These are phyloP conservation scores for Cyclanthera cordifolia DNA, from an alignment of 306 rosid species.

Conservation along the genomic window DNA sequence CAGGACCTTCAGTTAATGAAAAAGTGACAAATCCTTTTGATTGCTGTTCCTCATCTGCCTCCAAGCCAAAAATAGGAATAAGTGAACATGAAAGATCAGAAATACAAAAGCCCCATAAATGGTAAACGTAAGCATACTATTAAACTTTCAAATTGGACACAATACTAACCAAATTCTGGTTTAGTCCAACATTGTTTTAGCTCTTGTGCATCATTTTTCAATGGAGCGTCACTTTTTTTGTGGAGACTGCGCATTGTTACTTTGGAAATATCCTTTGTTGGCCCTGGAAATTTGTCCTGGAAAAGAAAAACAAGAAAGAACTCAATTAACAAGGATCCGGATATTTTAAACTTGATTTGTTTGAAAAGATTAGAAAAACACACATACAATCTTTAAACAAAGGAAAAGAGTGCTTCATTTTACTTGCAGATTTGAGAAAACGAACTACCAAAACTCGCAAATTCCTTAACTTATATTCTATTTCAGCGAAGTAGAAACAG, in stretches of 20 bases:
- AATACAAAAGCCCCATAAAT: background rate
- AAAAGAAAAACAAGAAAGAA: slow-evolving; percentile 12
- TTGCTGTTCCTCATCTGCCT: slow-evolving; percentile 56
- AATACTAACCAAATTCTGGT: slow-evolving; percentile 48
- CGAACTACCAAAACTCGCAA: background rate
- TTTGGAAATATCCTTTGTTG: slow-evolving; percentile 36
- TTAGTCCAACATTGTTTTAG: slow-evolving; percentile 77
- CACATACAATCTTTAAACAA: background rate
- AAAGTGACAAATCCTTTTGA: slow-evolving; percentile 74
- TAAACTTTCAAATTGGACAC: slow-evolving; percentile 8
- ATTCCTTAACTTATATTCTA: background rate
- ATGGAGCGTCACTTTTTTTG: slow-evolving; percentile 43
- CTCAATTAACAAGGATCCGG: background rate
- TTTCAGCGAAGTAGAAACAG: background rate
- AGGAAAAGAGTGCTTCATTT: background rate
- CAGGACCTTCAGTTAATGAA: slow-evolving; percentile 88
- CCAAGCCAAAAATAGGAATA: slow-evolving; percentile 15
- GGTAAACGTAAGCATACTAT: background rate
- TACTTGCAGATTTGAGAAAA: background rate
- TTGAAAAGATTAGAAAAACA: slow-evolving; percentile 1
- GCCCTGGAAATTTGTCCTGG: slow-evolving; percentile 72
- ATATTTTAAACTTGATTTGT: background rate
- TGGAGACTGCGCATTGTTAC: slow-evolving; percentile 24
- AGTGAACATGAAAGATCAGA: background rate
- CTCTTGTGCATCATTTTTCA: slow-evolving; percentile 47